Conservation (phyloP, 1,139 yeast species). For the Candida anutae region DNA sequence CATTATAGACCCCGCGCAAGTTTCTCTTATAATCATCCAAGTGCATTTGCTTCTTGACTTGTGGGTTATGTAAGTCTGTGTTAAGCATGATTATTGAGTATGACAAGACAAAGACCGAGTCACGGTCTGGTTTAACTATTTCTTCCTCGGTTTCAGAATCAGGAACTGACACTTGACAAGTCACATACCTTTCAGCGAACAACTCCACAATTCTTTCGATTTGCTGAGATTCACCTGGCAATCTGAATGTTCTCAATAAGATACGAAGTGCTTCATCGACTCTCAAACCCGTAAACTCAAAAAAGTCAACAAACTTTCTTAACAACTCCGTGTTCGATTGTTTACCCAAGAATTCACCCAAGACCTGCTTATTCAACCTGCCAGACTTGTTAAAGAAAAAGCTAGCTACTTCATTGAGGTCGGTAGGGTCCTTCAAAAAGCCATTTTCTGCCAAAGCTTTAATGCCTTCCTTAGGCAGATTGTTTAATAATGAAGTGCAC, state of each 20-base stretch:
- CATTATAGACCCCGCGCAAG: conserved; percentile 70
- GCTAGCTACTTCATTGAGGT: conserved; percentile 56
- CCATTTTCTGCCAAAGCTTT: conserved; percentile 52
- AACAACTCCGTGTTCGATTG: conserved; percentile 58
- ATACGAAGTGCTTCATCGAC: conserved; percentile 91
- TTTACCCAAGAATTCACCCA: conserved; percentile 83
- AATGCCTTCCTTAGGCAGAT: conserved; percentile 71
- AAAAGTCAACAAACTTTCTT: conserved; percentile 55
- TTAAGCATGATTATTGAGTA: conserved; percentile 73
- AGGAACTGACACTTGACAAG: conserved; percentile 35
- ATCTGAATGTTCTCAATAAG: conserved; percentile 72
- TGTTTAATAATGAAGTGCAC: conserved; percentile 69
- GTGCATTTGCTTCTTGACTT: conserved; percentile 81
- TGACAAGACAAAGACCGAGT: conserved; percentile 64
- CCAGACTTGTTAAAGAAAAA: conserved; percentile 76
- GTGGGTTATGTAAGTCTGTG: conserved; percentile 74
- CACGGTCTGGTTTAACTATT: conserved; percentile 59
- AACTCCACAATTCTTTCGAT: conserved; percentile 86
- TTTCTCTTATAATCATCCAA: conserved; percentile 74
- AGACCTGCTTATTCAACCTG: conserved; percentile 73
- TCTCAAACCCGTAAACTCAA: conserved; percentile 71
- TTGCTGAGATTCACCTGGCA: conserved; percentile 97
- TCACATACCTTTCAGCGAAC: conserved; percentile 75
- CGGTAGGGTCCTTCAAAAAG: conserved; percentile 49
- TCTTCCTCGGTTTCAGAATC: conserved; percentile 19